Conservation (phyloP, 1,284 basidiomycete genomes). For the Apiotrichum sp. region DNA sequence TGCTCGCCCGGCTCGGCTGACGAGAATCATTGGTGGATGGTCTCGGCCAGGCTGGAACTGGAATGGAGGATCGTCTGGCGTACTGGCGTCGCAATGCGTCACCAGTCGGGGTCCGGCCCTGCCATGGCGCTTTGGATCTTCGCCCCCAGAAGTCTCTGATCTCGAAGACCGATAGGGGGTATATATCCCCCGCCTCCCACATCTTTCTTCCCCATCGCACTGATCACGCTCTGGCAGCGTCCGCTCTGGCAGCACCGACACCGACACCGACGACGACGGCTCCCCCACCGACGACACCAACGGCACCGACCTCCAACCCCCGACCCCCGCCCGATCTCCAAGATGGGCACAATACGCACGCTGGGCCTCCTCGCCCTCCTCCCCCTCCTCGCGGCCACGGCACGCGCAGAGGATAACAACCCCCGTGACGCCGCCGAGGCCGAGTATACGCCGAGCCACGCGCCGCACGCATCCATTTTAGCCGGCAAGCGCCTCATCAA, state of each 20-base stretch:
- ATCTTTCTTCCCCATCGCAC: background rate
- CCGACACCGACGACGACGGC: no score
- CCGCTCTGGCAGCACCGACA: background rate
- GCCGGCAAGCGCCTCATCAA: background rate
- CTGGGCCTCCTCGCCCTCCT: slow-evolving; percentile 19
- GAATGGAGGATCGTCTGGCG: no score
- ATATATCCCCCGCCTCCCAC: background rate
- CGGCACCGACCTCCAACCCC: no score
- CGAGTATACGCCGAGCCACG: background rate
- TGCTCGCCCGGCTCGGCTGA: no score
- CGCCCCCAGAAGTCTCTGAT: no score
- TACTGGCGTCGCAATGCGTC: no score
- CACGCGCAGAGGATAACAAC: background rate
- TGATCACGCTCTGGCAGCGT: background rate
- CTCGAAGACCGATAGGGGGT: no score
- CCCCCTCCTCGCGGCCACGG: slow-evolving; percentile 5
- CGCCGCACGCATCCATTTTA: background rate
- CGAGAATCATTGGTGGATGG: no score
- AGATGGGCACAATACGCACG: background rate
- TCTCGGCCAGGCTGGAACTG: no score
- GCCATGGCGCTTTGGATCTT: no score
- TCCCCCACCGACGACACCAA: background rate
- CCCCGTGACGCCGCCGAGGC: background rate
- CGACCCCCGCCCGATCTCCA: background rate
- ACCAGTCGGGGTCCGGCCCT: no score